Base-by-base conservation (phyloP, 805 yeast genomes). In the Hanseniaspora clermontiae region DNA sequence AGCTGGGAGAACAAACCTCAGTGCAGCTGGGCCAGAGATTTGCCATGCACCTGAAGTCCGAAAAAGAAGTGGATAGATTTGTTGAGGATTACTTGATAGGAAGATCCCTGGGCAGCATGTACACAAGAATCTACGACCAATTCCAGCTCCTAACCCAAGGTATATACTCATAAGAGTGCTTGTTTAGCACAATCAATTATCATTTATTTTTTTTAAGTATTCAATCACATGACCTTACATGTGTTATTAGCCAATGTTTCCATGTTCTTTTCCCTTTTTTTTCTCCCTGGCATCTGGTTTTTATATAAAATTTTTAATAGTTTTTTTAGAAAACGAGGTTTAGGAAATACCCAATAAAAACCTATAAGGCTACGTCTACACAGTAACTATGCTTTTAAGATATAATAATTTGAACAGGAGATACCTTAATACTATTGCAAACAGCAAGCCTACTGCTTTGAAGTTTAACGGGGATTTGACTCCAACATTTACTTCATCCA, bases 121-220 rank as follows among this genome's bases (percentile, higher is more conserved):
- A 89, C 71, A 93, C 98, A 0, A 75, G 96, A 61, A 73, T 93
- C 36, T 93, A 93, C 66, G 98, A 93, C 67, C 97, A 91, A 67
- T 93, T 86, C 72, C 98, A 93, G 70, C 73, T 93, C 68, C 71
- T 89, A 50, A 90, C 97, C 0, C 98, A 93, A 71, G 98, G 98
- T 46, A 93, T 93, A 31, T 93, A 88, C 68, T 81, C 79, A 64
- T 83, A 49, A 34, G 37, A 34, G 11, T 34, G 11, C 14, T 34
- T 34, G 37, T 11, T 34, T 34, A 5, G 9, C 2, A 34, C 3
- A 34, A 34, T 34, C 27, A 5, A 32, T 32, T 10, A 32, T 2
- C 9, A 9, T 31, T 6, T 32, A 32, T 9, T 32, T 32, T 32
- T 32, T 32, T 32, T 32, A 5, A 9, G 36, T 3, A 32, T 32